Evolutionary conservation across 352 stramenopile genomes (phyloP).

Genomic region (Pythium phragmiticola): DNA sequence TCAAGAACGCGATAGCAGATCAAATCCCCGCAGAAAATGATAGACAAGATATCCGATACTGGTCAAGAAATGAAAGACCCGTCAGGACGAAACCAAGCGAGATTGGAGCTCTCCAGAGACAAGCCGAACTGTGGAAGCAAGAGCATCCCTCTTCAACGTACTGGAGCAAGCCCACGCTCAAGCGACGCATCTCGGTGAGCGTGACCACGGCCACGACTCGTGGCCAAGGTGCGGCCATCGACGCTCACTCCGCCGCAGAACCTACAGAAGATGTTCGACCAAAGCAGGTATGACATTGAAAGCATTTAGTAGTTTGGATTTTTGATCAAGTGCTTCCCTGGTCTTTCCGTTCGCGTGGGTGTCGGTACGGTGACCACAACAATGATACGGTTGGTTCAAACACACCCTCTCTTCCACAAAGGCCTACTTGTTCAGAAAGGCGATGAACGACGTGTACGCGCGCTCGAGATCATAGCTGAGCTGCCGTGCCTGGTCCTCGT

Average conservation of each 20-base stretch:
- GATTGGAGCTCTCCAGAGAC: no score
- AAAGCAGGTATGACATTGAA: background rate
- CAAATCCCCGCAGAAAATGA: no score
- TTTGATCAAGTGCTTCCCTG: no score
- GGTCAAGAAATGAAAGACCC: no score
- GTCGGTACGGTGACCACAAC: no score
- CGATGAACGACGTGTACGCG: constrained; percentile 95
- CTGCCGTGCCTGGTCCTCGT: constrained; percentile 94
- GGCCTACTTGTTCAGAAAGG: constrained; percentile 79
- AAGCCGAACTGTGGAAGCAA: no score
- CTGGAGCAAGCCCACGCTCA: background rate
- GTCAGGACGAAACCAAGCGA: no score
- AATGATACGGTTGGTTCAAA: background rate
- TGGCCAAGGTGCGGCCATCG: constrained; percentile 23
- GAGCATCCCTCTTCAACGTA: no score
- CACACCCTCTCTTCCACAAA: background rate
- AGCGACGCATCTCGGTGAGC: constrained; percentile 17
- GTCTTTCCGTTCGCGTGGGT: no score
- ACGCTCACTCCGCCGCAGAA: constrained; percentile 20
- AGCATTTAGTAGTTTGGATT: no score
- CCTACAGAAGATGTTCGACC: constrained; percentile 31
- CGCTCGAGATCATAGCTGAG: constrained; percentile 95
- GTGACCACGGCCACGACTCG: constrained; percentile 19
- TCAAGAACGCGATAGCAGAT: no score
- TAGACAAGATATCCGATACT: no score